Evolutionary conservation across 2,329 filamentous ascomycete genomes (phyloP).

Genomic region (Fusarium armeniacum): DNA sequence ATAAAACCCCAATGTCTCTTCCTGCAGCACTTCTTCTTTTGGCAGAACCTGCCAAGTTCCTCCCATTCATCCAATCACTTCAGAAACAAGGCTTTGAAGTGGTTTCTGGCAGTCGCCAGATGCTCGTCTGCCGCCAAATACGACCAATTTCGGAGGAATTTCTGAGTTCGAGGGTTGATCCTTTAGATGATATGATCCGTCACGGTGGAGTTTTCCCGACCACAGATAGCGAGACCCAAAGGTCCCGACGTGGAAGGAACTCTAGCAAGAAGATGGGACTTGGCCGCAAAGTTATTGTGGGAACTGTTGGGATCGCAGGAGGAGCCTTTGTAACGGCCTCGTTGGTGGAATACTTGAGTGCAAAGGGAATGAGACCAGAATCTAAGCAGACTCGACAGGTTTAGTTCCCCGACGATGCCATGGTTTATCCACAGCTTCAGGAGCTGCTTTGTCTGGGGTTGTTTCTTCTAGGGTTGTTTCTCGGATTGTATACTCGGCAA

Average conservation of each 20-base stretch:
- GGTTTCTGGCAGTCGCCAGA: slow-evolving; percentile 71
- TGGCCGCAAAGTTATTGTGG: slow-evolving; percentile 65
- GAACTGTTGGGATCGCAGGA: slow-evolving; percentile 68
- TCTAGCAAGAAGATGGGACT: slow-evolving; percentile 57
- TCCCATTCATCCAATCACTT: slow-evolving; percentile 72
- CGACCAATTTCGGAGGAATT: slow-evolving; percentile 43
- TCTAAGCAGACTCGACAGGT: slow-evolving; percentile 45
- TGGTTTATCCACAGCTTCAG: not conserved
- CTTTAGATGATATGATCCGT: slow-evolving; percentile 69
- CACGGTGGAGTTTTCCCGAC: slow-evolving; percentile 70
- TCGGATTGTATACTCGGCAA: not conserved
- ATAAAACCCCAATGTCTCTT: slow-evolving; percentile 66
- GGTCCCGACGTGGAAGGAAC: not conserved
- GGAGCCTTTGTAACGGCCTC: slow-evolving; percentile 71
- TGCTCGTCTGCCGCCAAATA: slow-evolving; percentile 76
- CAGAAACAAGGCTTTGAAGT: slow-evolving; percentile 76
- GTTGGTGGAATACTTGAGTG: slow-evolving; percentile 69
- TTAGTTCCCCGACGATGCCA: slow-evolving; percentile 2
- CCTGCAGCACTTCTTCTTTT: slow-evolving; percentile 72
- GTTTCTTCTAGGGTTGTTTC: not conserved
- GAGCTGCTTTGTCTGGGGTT: not conserved
- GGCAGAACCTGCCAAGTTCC: slow-evolving; percentile 74
- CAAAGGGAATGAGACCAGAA: slow-evolving; percentile 54
- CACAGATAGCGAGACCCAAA: slow-evolving; percentile 64
- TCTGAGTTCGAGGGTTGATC: slow-evolving; percentile 60